A percentile compares a stretch with the other conserved stretches of the same genome.
These are phyloP conservation scores for Suhomyces coccinellae DNA, from an alignment of 1,139 yeast species.

Conservation along the genomic window DNA sequence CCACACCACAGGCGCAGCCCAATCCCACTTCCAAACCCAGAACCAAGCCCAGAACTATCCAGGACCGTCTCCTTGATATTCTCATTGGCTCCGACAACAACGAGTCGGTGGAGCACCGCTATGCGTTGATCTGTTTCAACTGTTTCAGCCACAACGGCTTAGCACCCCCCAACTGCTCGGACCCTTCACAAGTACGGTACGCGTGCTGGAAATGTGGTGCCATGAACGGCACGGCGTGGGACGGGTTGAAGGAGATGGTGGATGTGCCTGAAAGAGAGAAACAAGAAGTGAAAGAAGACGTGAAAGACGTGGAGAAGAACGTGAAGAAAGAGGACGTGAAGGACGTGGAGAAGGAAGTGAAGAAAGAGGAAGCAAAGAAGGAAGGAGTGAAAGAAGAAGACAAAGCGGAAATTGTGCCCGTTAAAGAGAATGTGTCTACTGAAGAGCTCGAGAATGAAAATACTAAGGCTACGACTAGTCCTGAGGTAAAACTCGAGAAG, in stretches of 20 bases:
- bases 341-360: neutral
- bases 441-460: neutral
- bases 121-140: conserved; percentile 68
- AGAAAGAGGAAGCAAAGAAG: neutral
- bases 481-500: neutral
- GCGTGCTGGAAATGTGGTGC: conserved; percentile 74
- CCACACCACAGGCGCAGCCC: too few species aligned
- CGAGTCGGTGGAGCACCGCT: conserved; percentile 60
- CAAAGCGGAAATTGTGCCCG: neutral
- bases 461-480: neutral
- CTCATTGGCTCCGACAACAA: conserved; percentile 73
- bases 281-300: neutral
- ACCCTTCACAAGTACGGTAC: conserved; percentile 58
- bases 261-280: neutral
- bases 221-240: conserved; percentile 44
- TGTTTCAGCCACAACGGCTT: conserved; percentile 78
- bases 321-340: neutral
- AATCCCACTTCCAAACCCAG: too few species aligned
- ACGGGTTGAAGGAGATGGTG: conserved; percentile 12
- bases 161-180: conserved; percentile 67
- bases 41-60: conserved; percentile 24
- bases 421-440: neutral
- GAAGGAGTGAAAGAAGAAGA: neutral
- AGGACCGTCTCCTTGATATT: conserved; percentile 50
- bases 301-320: too few species aligned